phyloP scores from a whole-genome alignment of 1,284 basidiomycete species.

The Ustilago nuda region DNA sequence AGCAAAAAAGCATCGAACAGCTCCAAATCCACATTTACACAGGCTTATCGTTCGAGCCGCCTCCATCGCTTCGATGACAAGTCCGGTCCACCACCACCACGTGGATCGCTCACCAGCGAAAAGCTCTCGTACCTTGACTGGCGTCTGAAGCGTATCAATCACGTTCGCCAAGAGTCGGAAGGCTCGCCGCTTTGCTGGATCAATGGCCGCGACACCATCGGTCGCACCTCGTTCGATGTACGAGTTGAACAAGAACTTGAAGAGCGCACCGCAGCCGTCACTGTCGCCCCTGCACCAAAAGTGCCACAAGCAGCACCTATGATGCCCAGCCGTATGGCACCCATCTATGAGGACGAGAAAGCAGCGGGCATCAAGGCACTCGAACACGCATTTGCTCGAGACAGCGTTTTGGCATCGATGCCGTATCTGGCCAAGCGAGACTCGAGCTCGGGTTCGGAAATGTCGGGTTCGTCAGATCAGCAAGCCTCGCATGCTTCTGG shows the following conservation, averaged over 20 bases:
- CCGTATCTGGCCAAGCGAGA: slow-evolving; percentile 40
- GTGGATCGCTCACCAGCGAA: slow-evolving; percentile 43
- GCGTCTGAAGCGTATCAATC: slow-evolving; percentile 49
- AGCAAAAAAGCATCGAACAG: slow-evolving; percentile 10
- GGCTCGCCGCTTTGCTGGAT: slow-evolving; percentile 28
- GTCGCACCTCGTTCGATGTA: slow-evolving; percentile 33
- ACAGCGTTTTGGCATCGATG: slow-evolving; percentile 39
- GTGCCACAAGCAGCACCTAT: slow-evolving; percentile 6
- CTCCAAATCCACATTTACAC: slow-evolving; percentile 3
- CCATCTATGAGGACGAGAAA: slow-evolving; percentile 32
- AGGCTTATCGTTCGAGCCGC: slow-evolving; percentile 8
- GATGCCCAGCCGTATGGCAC: slow-evolving; percentile 16
- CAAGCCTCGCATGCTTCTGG: slow-evolving; percentile 18
- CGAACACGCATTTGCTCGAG: slow-evolving; percentile 24
- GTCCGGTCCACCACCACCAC: slow-evolving; percentile 41
- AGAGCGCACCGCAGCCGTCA: neutral
- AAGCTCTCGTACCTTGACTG: slow-evolving; percentile 56
- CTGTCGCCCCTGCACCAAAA: slow-evolving; percentile 1
- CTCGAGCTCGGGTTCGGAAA: slow-evolving; percentile 39
- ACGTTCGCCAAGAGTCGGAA: slow-evolving; percentile 33
- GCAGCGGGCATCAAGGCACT: slow-evolving; percentile 32
- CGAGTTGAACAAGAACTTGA: slow-evolving; percentile 4
- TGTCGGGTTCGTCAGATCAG: slow-evolving; percentile 38
- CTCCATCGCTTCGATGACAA: slow-evolving; percentile 46
- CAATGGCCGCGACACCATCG: slow-evolving; percentile 47